These are phyloP conservation scores for Crithidia acanthocephali DNA, from an alignment of 208 protist species.

Conservation along the genomic window DNA sequence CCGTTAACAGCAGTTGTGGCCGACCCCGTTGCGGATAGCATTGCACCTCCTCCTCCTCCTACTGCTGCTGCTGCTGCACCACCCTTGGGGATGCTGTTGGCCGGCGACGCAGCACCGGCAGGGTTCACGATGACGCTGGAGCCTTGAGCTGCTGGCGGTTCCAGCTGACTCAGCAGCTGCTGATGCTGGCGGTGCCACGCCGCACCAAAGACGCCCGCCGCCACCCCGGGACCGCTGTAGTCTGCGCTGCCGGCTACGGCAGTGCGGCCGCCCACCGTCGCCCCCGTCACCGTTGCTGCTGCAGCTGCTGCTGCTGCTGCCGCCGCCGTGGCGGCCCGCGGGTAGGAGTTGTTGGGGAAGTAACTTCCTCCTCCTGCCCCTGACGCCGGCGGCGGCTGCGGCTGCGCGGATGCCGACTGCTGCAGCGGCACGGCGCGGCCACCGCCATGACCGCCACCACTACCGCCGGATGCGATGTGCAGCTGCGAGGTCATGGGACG, in stretches of 20 bases:
- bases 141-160: neutral
- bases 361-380: no score
- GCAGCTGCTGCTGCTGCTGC: neutral
- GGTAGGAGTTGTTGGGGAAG: conserved; percentile 12
- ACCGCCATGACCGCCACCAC: no score
- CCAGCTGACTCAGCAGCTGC: neutral
- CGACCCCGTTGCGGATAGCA: no score
- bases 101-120: neutral
- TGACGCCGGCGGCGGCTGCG: neutral
- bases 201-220: neutral
- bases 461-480: neutral
- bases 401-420: neutral
- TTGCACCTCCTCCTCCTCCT: no score
- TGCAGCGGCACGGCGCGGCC: neutral
- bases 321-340: neutral
- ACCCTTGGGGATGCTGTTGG: neutral
- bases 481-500: neutral
- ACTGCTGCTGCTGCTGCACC: neutral
- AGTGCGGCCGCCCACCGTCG: no score
- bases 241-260: neutral
- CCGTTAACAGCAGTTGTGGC: no score
- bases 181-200: conserved; percentile 4
- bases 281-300: neutral
- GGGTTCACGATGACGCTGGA: neutral
- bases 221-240: neutral